These are phyloP conservation scores for Elaeis oleifera DNA, from an alignment of 202 grass and related monocot species.

Conservation along the genomic window DNA sequence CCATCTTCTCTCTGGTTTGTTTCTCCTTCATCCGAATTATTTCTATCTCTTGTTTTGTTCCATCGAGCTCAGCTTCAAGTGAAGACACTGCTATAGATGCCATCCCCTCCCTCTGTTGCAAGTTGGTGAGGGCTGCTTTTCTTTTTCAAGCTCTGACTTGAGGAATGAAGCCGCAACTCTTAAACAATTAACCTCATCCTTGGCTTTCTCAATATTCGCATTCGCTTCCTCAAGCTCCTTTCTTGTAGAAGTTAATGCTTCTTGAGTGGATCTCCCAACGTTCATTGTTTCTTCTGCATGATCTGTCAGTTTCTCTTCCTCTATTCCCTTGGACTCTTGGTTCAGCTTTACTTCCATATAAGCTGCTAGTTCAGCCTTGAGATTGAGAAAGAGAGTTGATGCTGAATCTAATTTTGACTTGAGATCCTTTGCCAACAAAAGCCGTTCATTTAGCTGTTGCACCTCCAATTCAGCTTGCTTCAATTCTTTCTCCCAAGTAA, in stretches of 20 bases:
- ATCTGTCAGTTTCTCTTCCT: too few species aligned
- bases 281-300: slow-evolving; percentile 27
- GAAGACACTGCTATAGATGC: slow-evolving; percentile 27
- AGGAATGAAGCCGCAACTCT: slow-evolving; percentile 34
- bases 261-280: slow-evolving; percentile 21
- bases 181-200: slow-evolving; percentile 35
- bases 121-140: slow-evolving; percentile 35
- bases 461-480: slow-evolving; percentile 46
- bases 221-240: slow-evolving; percentile 41
- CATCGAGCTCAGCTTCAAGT: slow-evolving; percentile 53
- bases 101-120: slow-evolving; percentile 46
- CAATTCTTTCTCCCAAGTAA: slow-evolving; percentile 47
- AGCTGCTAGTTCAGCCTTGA: slow-evolving; percentile 39
- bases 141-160: slow-evolving; percentile 43
- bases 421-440: slow-evolving; percentile 45
- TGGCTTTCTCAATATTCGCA: slow-evolving; percentile 33
- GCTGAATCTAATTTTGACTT: slow-evolving; percentile 40
- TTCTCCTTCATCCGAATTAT: slow-evolving; percentile 36
- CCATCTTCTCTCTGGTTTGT: slow-evolving; percentile 24
- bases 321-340: slow-evolving; percentile 15
- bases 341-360: slow-evolving; percentile 33
- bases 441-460: slow-evolving; percentile 33
- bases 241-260: slow-evolving; percentile 31
- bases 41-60: slow-evolving; percentile 43
- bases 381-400: slow-evolving; percentile 33